Conservation (phyloP, 1,284 basidiomycete species). For the Golubevia sp. region DNA sequence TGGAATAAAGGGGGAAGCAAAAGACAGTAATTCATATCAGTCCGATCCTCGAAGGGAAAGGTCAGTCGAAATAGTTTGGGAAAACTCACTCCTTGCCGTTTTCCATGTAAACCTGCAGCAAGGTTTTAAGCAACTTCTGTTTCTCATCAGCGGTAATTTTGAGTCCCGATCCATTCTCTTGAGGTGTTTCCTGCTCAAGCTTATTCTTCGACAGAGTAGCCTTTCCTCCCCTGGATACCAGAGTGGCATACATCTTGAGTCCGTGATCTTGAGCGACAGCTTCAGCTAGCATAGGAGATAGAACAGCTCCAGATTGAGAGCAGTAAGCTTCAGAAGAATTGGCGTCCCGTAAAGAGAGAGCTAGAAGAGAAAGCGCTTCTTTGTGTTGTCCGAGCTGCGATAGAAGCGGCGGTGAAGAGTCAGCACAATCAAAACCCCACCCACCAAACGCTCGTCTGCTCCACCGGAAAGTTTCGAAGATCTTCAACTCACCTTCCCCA, state of each 20-base stretch:
- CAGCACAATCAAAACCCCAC: slow-evolving; percentile 1
- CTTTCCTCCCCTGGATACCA: not conserved
- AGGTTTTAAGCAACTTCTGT: not conserved
- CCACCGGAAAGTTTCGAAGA: no score
- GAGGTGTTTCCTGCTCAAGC: not conserved
- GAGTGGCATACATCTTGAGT: slow-evolving; percentile 14
- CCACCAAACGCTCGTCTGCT: no score
- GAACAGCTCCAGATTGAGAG: slow-evolving; percentile 31
- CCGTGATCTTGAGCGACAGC: slow-evolving; percentile 22
- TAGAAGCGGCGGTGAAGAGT: not conserved
- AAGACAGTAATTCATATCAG: no score
- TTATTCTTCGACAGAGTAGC: no score
- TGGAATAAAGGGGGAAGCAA: no score
- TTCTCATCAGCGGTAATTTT: slow-evolving; percentile 3
- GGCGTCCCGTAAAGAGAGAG: slow-evolving; percentile 32
- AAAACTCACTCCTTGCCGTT: not conserved
- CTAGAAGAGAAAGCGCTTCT: slow-evolving; percentile 36
- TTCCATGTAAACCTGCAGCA: slow-evolving; percentile 12
- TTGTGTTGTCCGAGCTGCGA: slow-evolving; percentile 20
- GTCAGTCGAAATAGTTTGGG: no score
- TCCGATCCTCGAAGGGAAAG: no score
- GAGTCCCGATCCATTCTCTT: not conserved
- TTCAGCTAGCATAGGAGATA: slow-evolving; percentile 30
- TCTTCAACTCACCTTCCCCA: slow-evolving; percentile 21
- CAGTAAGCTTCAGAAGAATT: slow-evolving; percentile 49